phyloP scores from a whole-genome alignment of 495 filamentous ascomycete species.

The Pyrenula aspistea region DNA sequence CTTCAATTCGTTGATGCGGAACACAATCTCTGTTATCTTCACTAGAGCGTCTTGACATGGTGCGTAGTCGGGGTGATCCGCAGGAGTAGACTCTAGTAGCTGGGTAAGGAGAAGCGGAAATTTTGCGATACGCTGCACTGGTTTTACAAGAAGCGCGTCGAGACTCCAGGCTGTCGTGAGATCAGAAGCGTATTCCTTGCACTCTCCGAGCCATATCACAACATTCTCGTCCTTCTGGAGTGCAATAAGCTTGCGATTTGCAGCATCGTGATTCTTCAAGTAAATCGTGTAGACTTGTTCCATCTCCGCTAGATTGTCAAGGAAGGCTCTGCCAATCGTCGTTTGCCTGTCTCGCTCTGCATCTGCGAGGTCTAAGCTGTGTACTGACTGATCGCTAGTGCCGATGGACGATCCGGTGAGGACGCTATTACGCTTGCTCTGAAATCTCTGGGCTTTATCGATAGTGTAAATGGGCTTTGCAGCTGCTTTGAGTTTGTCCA shows the following conservation, averaged over 20 bases:
- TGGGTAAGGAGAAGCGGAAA: constrained; percentile 77
- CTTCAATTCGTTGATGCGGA: constrained; percentile 86
- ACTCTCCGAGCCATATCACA: constrained; percentile 84
- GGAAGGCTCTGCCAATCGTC: constrained; percentile 67
- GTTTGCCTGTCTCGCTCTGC: constrained; percentile 67
- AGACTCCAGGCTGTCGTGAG: constrained; percentile 88
- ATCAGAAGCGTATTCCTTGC: constrained; percentile 74
- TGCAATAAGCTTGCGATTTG: constrained; percentile 61
- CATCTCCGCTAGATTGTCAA: constrained; percentile 59
- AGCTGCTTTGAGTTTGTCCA: constrained; percentile 65
- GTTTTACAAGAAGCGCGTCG: constrained; percentile 89
- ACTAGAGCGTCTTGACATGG: constrained; percentile 50
- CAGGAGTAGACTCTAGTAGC: constrained; percentile 65
- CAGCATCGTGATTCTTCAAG: constrained; percentile 73
- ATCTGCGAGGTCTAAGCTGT: constrained; percentile 30
- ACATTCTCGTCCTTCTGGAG: constrained; percentile 66
- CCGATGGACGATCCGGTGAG: constrained; percentile 12
- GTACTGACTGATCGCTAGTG: constrained; percentile 23
- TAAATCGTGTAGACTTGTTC: constrained; percentile 79
- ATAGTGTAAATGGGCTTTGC: constrained; percentile 61
- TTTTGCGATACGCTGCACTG: constrained; percentile 81
- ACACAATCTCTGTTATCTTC: constrained; percentile 56
- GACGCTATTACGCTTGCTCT: constrained; percentile 34
- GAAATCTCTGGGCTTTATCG: constrained; percentile 44
- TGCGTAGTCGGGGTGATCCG: constrained; percentile 68